These are phyloP conservation scores for Paramecium sexaurelia DNA, from an alignment of 73 alveolate species.

Conservation along the genomic window DNA sequence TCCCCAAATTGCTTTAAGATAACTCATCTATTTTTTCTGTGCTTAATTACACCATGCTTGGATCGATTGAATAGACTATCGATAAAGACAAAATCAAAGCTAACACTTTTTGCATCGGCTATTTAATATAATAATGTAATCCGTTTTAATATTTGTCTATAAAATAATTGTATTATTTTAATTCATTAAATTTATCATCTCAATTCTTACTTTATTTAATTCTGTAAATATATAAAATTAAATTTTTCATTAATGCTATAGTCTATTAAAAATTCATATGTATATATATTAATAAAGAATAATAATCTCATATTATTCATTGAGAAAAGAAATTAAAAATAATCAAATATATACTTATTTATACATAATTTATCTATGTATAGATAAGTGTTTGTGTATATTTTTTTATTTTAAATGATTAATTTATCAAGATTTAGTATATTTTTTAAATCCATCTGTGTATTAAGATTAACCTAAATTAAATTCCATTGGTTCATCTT, in stretches of 20 bases:
- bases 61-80: not conserved
- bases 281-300: too few relatives aligned
- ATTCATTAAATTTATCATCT: too few relatives aligned
- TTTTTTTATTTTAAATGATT: not conserved
- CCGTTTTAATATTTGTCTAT: not conserved
- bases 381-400: too few relatives aligned
- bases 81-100: not conserved
- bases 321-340: too few relatives aligned
- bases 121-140: not conserved
- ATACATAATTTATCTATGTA: too few relatives aligned
- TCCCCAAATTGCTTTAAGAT: constrained; percentile 17
- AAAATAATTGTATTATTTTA: not conserved
- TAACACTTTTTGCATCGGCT: not conserved
- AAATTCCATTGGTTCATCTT: not conserved
- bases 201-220: not conserved
- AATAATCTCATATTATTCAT: too few relatives aligned
- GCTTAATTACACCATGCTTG: not conserved
- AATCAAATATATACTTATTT: not conserved
- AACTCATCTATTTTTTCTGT: constrained; percentile 8
- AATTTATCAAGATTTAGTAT: not conserved
- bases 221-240: not conserved
- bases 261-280: not conserved
- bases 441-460: constrained; percentile 7
- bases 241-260: not conserved
- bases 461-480: not conserved